A percentile compares a stretch with the other conserved stretches of the same genome.
Conservation (phyloP, 805 yeast species). For the Jamesozyma spencerorum region DNA sequence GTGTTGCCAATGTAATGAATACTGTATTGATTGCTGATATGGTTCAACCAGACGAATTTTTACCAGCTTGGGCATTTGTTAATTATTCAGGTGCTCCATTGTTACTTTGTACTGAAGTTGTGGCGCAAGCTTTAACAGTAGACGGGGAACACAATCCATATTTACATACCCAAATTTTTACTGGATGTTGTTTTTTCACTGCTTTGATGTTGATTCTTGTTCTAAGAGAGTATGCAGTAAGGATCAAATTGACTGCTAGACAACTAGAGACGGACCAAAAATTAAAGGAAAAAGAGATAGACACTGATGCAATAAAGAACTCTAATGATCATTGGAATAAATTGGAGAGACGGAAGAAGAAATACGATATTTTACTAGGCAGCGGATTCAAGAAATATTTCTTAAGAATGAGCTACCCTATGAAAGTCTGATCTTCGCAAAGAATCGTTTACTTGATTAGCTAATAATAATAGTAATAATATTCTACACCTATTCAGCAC, state of each 20-base stretch:
- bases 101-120: slow-evolving; percentile 42
- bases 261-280: slow-evolving; percentile 5
- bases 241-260: slow-evolving; percentile 29
- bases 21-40: slow-evolving; percentile 36
- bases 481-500: too few species aligned
- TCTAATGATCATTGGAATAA: slow-evolving; percentile 6
- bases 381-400: slow-evolving; percentile 15
- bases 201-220: slow-evolving; percentile 37
- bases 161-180: slow-evolving; percentile 50
- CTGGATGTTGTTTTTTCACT: slow-evolving; percentile 40
- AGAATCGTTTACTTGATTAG: not conserved
- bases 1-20: slow-evolving; percentile 37
- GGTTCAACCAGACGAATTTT: slow-evolving; percentile 31
- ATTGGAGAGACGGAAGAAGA: slow-evolving; percentile 8
- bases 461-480: too few species aligned
- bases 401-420: slow-evolving; percentile 22
- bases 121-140: slow-evolving; percentile 41
- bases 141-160: slow-evolving; percentile 35
- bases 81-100: slow-evolving; percentile 27
- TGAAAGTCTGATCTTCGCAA: slow-evolving; percentile 19
- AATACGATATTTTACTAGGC: slow-evolving; percentile 13
- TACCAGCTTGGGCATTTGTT: slow-evolving; percentile 33
- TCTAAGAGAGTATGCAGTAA: slow-evolving; percentile 45
- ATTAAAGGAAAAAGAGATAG: slow-evolving; percentile 7
- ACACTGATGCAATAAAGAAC: slow-evolving; percentile 1